A percentile compares a stretch with the other conserved stretches of the same genome.
These are phyloP conservation scores for Xylariaceae sp. DNA, from an alignment of 2,329 filamentous ascomycete genomes.

Conservation along the genomic window DNA sequence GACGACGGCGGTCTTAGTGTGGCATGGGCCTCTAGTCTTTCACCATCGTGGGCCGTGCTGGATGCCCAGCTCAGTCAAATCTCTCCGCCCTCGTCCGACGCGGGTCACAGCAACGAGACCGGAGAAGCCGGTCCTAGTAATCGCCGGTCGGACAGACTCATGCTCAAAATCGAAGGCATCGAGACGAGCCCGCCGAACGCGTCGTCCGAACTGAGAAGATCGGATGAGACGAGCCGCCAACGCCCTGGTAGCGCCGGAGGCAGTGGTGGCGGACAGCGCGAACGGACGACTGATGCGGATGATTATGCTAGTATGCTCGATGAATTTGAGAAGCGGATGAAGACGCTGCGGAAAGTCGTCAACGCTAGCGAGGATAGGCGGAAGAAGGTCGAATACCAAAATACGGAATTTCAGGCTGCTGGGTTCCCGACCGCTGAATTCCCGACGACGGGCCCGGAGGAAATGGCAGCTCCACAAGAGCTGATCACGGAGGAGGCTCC, in stretches of 20 bases:
- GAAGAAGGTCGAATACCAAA: conserved; percentile 29
- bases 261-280: conserved; percentile 29
- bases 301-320: conserved; percentile 49
- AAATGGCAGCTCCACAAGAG: neutral
- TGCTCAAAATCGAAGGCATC: conserved; percentile 59
- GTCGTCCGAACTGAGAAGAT: conserved; percentile 34
- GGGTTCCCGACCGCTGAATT: neutral
- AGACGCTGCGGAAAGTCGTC: conserved; percentile 48
- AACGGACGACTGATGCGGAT: conserved; percentile 32
- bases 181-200: conserved; percentile 32
- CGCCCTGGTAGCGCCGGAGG: conserved; percentile 25
- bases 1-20: conserved; percentile 48
- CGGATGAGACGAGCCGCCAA: conserved; percentile 26
- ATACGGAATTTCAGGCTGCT: conserved; percentile 3
- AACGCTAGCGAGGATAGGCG: conserved; percentile 45
- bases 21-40: conserved; percentile 65
- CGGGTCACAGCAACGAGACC: conserved; percentile 31
- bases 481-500: neutral
- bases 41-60: conserved; percentile 63
- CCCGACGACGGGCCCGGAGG: neutral
- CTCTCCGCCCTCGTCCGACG: conserved; percentile 31
- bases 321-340: conserved; percentile 56
- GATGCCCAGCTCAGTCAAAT: conserved; percentile 42
- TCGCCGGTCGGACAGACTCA: conserved; percentile 40
- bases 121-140: conserved; percentile 18